phyloP scores from a whole-genome alignment of 805 yeast genomes.

The Teunomyces stri region DNA sequence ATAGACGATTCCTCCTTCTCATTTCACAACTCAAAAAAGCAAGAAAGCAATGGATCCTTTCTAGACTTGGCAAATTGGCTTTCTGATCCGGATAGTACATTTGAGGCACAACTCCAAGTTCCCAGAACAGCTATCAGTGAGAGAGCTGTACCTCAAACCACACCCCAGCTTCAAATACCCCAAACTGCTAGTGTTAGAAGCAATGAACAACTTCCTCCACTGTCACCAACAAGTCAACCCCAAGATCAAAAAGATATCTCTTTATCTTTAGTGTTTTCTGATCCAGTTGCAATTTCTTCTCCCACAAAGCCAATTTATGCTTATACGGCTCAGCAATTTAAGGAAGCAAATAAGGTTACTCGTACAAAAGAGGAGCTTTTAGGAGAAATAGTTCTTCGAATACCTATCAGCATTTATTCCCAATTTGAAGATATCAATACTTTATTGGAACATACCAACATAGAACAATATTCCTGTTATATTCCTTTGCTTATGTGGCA shows the following conservation, averaged over 20 bases:
- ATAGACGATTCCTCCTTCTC: conserved; percentile 20
- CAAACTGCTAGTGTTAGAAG: not conserved
- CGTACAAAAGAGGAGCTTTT: conserved; percentile 51
- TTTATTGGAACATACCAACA: conserved; percentile 19
- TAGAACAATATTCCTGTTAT: conserved; percentile 20
- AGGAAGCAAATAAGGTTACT: conserved; percentile 32
- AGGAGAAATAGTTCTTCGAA: conserved; percentile 46
- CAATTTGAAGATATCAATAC: conserved; percentile 19
- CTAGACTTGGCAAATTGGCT: conserved; percentile 22
- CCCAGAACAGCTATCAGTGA: not conserved
- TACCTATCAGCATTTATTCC: conserved; percentile 29
- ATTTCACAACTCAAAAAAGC: conserved; percentile 6
- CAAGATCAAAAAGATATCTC: not conserved
- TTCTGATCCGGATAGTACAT: conserved; percentile 12
- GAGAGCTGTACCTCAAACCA: not conserved
- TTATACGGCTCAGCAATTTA: conserved; percentile 29
- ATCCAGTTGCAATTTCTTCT: not conserved
- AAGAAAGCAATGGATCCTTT: conserved; percentile 4
- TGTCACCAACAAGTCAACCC: not conserved
- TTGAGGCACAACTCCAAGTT: not conserved
- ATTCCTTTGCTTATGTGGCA: conserved; percentile 52
- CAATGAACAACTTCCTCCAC: not conserved
- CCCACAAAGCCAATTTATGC: not conserved
- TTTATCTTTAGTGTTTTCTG: not conserved
- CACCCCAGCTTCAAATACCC: not conserved